Conservation (phyloP, 805 yeast genomes). For the Zygoascus tannicola region DNA sequence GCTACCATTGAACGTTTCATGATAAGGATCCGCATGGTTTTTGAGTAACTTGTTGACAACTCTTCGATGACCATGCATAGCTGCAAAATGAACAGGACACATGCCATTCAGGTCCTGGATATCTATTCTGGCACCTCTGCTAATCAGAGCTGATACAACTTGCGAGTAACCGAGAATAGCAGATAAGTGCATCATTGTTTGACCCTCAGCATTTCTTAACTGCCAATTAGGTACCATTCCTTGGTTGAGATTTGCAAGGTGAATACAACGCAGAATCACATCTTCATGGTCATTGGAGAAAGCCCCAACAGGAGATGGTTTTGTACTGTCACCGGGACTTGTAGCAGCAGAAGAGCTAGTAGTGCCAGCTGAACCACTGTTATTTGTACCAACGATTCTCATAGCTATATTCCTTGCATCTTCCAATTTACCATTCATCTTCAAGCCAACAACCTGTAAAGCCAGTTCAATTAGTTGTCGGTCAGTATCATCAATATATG, state of each 20-base stretch:
- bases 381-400: conserved; percentile 63
- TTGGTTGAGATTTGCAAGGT: conserved; percentile 23
- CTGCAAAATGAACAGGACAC: conserved; percentile 85
- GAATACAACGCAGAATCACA: conserved; percentile 26
- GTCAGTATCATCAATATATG: conserved; percentile 93
- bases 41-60: conserved; percentile 53
- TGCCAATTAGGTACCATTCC: conserved; percentile 65
- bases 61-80: conserved; percentile 63
- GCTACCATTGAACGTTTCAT: conserved; percentile 42
- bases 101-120: conserved; percentile 69
- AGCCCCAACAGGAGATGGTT: conserved; percentile 12
- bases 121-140: conserved; percentile 51
- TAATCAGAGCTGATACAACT: conserved; percentile 55
- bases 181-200: conserved; percentile 81
- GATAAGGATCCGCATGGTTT: conserved; percentile 52
- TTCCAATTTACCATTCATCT: conserved; percentile 92
- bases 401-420: conserved; percentile 92
- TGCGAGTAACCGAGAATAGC: conserved; percentile 62
- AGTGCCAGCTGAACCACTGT: conserved; percentile 1
- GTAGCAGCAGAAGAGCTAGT: conserved; percentile 1
- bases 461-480: conserved; percentile 92
- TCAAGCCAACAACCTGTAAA: conserved; percentile 89
- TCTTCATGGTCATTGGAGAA: conserved; percentile 32
- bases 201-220: conserved; percentile 55
- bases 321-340: conserved; percentile 35